Evolutionary conservation across 495 filamentous ascomycete genomes (phyloP), one percentile per base, ranked within the genome.

Genomic region (Bacidia rubella): DNA sequence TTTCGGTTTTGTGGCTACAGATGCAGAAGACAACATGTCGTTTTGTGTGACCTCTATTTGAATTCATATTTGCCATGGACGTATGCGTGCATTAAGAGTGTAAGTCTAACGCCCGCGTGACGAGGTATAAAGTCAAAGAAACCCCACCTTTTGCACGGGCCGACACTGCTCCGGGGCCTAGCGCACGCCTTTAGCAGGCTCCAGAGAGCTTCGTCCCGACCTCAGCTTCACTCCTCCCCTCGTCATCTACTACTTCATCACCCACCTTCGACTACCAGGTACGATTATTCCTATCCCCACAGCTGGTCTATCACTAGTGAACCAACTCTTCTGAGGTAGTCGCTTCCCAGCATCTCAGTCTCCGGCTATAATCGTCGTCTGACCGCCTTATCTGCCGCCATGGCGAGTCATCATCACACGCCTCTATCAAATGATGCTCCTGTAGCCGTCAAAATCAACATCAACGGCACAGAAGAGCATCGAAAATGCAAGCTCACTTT

Each of bases 401-500:
- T 79, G 76, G 71, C 77, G 50, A 70, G 70, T 55, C 66, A 69
- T 56, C 29, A 69, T 56, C 29, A 64, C 45, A 54, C 68, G 25
- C 51, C 63, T 51, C 51, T 60, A 23, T 65, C 70, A 25, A 79
- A 78, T 29, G 86, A 90, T 52, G 89, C 86, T 51, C 68, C 81
- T 52, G 83, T 99, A 62, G 87, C 84, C 49, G 68, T 95, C 67
- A 97, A 97, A 70, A 74, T 95, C 58, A 78, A 77, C 54, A 75
- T 83, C 47, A 79, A 87, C 59, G 84, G 81, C 56, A 66, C 62
- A 53, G 50, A 58, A 21, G 58, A 61, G 26, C 84, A 79, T 58
- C 79, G 86, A 47, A 83, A 90, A 62, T 88, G 94, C 70, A 97
- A 94, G 74, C 73, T 99, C 15, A 82, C 87, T 35, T 71, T 99